These are phyloP conservation scores for Fusarium mexicanum DNA, from an alignment of 2,329 filamentous ascomycete species.

Conservation along the genomic window DNA sequence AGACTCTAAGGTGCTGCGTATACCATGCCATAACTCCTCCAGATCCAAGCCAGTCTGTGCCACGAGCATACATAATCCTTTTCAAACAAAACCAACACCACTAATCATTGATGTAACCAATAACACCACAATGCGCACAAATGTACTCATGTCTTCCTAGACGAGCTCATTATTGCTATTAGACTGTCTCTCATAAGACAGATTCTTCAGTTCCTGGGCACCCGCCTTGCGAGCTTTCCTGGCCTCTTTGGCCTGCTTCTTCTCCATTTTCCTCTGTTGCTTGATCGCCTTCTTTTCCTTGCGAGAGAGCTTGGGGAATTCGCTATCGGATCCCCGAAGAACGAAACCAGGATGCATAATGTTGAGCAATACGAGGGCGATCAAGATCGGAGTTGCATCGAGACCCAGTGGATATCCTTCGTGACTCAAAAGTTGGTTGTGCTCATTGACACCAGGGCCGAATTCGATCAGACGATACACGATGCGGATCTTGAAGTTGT, in stretches of 20 bases:
- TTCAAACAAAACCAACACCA: neutral
- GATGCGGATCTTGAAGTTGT: conserved; percentile 59
- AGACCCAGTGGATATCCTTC: conserved; percentile 62
- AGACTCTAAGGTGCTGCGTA: neutral
- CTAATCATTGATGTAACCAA: neutral
- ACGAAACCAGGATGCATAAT: conserved; percentile 59
- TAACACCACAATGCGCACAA: neutral
- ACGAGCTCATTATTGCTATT: conserved; percentile 4
- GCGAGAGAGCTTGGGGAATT: conserved; percentile 54
- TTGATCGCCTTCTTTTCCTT: conserved; percentile 57
- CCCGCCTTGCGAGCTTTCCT: conserved; percentile 38
- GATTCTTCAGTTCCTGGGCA: conserved; percentile 25
- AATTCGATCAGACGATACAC: conserved; percentile 70
- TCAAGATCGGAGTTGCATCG: conserved; percentile 66
- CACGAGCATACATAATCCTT: neutral
- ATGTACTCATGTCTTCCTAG: neutral
- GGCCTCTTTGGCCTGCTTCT: conserved; percentile 33
- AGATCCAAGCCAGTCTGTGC: neutral
- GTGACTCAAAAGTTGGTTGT: conserved; percentile 58
- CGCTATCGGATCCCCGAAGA: conserved; percentile 56
- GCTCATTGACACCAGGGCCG: conserved; percentile 52
- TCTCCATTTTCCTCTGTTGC: conserved; percentile 48
- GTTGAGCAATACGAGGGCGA: conserved; percentile 56
- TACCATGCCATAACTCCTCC: neutral
- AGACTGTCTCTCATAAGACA: conserved; percentile 15